Evolutionary conservation across 352 stramenopile genomes (phyloP).

Genomic region (Globisporangium barbulae): DNA sequence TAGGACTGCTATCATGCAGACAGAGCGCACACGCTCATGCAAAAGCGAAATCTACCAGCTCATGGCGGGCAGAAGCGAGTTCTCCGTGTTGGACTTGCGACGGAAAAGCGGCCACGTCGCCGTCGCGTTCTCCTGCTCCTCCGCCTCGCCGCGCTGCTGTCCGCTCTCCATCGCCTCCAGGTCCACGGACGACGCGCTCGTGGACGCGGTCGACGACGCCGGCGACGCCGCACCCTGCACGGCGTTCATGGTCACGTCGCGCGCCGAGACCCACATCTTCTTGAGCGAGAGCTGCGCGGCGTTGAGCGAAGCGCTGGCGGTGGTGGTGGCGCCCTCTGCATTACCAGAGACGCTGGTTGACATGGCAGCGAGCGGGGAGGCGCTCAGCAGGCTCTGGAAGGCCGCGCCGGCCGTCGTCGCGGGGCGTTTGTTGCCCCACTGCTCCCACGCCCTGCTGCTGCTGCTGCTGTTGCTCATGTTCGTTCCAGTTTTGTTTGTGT

Average conservation of each 20-base stretch:
- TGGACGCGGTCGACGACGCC: conserved; percentile 8
- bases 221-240: conserved; percentile 10
- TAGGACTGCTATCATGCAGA: neutral
- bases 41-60: conserved; percentile 36
- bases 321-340: conserved; percentile 1
- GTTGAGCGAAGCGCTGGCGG: conserved; percentile 14
- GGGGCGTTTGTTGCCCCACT: conserved; percentile 68
- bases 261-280: conserved; percentile 63
- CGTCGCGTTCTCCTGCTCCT: conserved; percentile 22
- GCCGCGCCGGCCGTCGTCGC: conserved; percentile 25
- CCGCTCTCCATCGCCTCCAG: conserved; percentile 50
- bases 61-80: conserved; percentile 42
- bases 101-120: conserved; percentile 40
- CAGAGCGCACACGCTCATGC: neutral
- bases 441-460: conserved; percentile 66
- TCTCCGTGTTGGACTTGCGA: conserved; percentile 31
- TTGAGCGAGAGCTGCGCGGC: conserved; percentile 30
- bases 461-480: conserved; percentile 1
- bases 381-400: conserved; percentile 49
- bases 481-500: conserved; percentile 5
- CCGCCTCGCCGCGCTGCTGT: conserved; percentile 9
- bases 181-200: conserved; percentile 9
- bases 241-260: conserved; percentile 43
- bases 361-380: conserved; percentile 42
- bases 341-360: conserved; percentile 26